Conservation (phyloP, 202 grass and related monocot genomes). For the Bolboschoenoplectus hybrid region DNA sequence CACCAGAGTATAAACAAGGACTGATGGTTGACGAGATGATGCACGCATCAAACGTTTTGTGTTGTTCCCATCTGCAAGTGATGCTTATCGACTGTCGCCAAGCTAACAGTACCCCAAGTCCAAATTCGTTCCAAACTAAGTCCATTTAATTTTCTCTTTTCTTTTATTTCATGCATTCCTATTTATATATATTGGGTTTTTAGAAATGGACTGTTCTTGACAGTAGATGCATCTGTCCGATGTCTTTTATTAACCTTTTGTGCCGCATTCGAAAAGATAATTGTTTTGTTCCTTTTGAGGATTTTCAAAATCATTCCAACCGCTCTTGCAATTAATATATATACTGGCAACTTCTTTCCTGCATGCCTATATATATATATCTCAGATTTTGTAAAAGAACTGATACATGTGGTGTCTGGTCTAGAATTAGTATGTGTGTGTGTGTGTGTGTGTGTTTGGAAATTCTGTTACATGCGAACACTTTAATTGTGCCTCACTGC, state of each 20-base stretch:
- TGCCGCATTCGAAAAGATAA: background rate
- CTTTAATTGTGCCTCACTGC: background rate
- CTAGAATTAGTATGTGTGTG: background rate
- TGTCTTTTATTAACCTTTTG: background rate
- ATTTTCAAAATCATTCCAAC: background rate
- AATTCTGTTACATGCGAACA: background rate
- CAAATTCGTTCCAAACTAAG: background rate
- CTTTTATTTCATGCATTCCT: background rate
- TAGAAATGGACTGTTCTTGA: background rate
- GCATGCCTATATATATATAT: background rate
- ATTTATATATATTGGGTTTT: background rate
- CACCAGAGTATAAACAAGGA: background rate
- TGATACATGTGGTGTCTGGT: background rate
- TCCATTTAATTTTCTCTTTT: background rate
- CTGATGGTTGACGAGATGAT: constrained; percentile 21
- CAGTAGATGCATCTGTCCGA: background rate
- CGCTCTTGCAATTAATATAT: background rate
- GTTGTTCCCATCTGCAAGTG: constrained; percentile 8
- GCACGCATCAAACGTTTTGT: background rate
- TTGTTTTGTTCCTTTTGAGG: background rate
- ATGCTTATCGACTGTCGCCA: constrained; percentile 19
- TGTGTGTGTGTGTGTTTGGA: background rate
- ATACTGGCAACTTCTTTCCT: background rate
- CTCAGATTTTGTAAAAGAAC: background rate
- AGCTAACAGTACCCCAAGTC: background rate